A percentile compares a stretch with the other conserved stretches of the same genome.
Evolutionary conservation across 805 yeast genomes (phyloP).

Genomic region (Wickerhamomyces kurtzmanii): DNA sequence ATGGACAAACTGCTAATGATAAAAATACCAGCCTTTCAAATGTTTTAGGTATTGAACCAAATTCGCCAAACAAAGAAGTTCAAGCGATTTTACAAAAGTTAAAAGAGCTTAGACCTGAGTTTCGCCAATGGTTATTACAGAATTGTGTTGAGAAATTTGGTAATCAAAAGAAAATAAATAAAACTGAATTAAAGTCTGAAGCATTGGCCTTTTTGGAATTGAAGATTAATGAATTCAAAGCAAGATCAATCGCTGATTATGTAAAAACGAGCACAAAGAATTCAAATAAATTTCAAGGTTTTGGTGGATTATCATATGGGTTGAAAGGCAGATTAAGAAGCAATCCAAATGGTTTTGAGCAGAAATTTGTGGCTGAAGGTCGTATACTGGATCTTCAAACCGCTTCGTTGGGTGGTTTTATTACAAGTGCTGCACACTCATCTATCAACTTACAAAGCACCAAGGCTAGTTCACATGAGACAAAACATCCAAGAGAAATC

Average conservation of each 20-base stretch:
- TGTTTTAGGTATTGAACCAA: slow-evolving; percentile 8
- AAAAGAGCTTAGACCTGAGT: slow-evolving; percentile 37
- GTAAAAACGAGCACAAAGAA: slow-evolving; percentile 2
- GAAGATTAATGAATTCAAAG: no score
- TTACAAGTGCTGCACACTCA: slow-evolving; percentile 22
- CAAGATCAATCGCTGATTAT: no score
- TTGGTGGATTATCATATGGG: slow-evolving; percentile 68
- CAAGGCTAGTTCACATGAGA: slow-evolving; percentile 23
- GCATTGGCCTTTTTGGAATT: slow-evolving; percentile 29
- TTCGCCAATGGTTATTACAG: slow-evolving; percentile 42
- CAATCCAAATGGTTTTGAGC: slow-evolving; percentile 60
- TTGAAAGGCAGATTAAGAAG: slow-evolving; percentile 59
- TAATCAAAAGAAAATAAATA: slow-evolving; percentile 16
- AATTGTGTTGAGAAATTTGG: slow-evolving; percentile 36
- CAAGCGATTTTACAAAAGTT: slow-evolving; percentile 29
- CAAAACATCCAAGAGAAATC: slow-evolving; percentile 31
- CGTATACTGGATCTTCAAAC: slow-evolving; percentile 36
- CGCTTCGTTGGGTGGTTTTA: slow-evolving; percentile 52
- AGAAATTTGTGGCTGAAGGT: slow-evolving; percentile 53
- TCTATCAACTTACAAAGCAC: slow-evolving; percentile 21
- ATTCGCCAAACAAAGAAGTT: slow-evolving; percentile 20
- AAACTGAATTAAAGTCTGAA: slow-evolving; percentile 24
- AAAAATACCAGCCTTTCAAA: slow-evolving; percentile 3
- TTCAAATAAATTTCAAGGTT: slow-evolving; percentile 38
- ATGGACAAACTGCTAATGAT: not conserved